Base-by-base conservation (phyloP, 345 rosid species). In the Euphorbia lathyris region DNA sequence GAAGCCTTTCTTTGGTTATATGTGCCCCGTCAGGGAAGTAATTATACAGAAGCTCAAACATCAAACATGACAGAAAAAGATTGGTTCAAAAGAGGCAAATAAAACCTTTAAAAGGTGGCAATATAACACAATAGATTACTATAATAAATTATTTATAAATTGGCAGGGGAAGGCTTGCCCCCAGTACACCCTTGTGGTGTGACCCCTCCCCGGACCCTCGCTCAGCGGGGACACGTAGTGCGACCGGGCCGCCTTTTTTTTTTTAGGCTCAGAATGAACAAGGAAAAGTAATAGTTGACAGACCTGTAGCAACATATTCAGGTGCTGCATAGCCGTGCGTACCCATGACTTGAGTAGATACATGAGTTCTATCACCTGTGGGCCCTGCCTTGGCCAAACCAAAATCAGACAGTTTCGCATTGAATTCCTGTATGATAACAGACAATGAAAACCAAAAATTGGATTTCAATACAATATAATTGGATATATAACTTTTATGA, bases 381-480 rank as follows among this genome's bases (percentile, higher is more conserved):
- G 98, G 98, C 64, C 98, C 98, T 30, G 93, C 98, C 84, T 94
- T 94, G 57, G 98, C 98, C 86, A 94, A 60, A 67, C 98, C 98
- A 57, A 94, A 94, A 81, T 94, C 98, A 9, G 98, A 94, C 45
- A 94, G 89, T 68, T 88, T 94, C 40, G 93, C 81, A 75, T 89
- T 94, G 81, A 86, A 94, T 20, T 91, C 98, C 98, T 94, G 88
- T 81, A 77, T 56, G 20, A 51, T 19, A 68, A 34, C 40, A 22
- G 36, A 68, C 47, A 43, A 47, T 70, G 36, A 76, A 45, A 9
- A 23, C 69, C 72, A 58, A 61, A 55, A 74, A 5, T 40, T 53
- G 20, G 4, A 43, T 22, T 2, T 38, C 16, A 55, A 62, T 3
- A 40, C 5, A n/a, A n/a, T n/a, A 34, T 36, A 26, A 67, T 17